Conservation (phyloP, 2,329 filamentous ascomycete species). For the Fusarium setosum region DNA sequence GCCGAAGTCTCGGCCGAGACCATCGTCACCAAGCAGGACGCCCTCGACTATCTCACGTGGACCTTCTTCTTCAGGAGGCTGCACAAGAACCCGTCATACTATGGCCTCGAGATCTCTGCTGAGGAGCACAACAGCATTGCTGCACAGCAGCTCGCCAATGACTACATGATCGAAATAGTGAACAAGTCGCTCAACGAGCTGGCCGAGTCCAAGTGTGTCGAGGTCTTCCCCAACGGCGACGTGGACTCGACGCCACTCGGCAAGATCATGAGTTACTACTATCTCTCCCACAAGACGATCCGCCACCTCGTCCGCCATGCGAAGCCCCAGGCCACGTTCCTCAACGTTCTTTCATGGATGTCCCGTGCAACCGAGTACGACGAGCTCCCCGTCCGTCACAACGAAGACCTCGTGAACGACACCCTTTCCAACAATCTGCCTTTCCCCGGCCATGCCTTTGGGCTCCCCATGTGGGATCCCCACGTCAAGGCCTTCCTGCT, state of each 20-base stretch:
- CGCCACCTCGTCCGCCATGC: slow-evolving; percentile 83
- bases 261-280: slow-evolving; percentile 99
- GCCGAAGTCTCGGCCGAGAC: slow-evolving; percentile 96
- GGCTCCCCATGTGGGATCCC: slow-evolving; percentile 96
- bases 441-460: slow-evolving; percentile 67
- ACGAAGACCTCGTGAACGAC: slow-evolving; percentile 96
- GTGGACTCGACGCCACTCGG: slow-evolving; percentile 91
- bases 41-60: slow-evolving; percentile 97
- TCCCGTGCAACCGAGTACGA: slow-evolving; percentile 94
- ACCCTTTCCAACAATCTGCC: slow-evolving; percentile 88
- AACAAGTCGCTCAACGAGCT: slow-evolving; percentile 87
- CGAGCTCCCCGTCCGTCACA: slow-evolving; percentile 96
- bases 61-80: slow-evolving; percentile 98
- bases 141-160: slow-evolving; percentile 89
- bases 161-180: slow-evolving; percentile 94
- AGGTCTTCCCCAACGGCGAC: slow-evolving; percentile 86
- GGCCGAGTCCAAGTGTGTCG: slow-evolving; percentile 84
- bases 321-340: slow-evolving; percentile 79
- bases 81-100: slow-evolving; percentile 99
- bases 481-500: slow-evolving; percentile 97
- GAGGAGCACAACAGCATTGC: slow-evolving; percentile 91
- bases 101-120: slow-evolving; percentile 91
- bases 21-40: slow-evolving; percentile 94
- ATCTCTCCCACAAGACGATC: slow-evolving; percentile 94
- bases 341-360: slow-evolving; percentile 92